Conservation (phyloP, 345 rosid species). For the Salix koriyanagi region DNA sequence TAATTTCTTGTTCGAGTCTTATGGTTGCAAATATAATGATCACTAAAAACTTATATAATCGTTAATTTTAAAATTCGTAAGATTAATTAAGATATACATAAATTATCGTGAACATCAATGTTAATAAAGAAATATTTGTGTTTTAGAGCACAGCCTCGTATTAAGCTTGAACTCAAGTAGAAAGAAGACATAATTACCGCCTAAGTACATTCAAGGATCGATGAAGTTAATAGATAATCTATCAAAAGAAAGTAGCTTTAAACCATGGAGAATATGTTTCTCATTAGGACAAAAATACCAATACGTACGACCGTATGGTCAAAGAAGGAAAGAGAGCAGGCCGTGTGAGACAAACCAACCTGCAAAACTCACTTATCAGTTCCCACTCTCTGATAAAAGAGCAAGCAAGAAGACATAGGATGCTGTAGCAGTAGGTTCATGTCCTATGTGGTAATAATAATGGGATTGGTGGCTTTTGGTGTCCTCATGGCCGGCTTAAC, state of each 20-base stretch:
- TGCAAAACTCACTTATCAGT: neutral
- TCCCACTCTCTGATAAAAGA: neutral
- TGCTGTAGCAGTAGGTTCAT: constrained; percentile 56
- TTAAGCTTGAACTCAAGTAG: no score
- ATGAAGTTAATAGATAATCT: no score
- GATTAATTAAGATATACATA: no score
- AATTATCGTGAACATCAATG: fast-evolving
- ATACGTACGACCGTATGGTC: neutral
- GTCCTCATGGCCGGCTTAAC: constrained; percentile 97
- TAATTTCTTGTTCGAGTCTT: fast-evolving
- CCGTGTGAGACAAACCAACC: neutral
- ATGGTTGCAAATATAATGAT: no score
- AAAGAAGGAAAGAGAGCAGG: neutral
- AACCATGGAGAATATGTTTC: no score
- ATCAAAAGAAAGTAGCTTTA: no score
- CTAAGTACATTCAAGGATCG: no score
- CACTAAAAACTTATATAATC: fast-evolving
- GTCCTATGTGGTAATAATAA: constrained; percentile 39
- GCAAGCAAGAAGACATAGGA: neutral
- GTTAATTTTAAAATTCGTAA: no score
- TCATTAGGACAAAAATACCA: no score
- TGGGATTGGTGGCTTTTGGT: constrained; percentile 68
- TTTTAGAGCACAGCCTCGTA: no score
- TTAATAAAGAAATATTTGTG: no score
- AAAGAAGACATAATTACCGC: no score